Percentiles rank a stretch among this genome's conserved stretches.
phyloP scores from a whole-genome alignment of 148 eudicot species.

The Spergularia marina region DNA sequence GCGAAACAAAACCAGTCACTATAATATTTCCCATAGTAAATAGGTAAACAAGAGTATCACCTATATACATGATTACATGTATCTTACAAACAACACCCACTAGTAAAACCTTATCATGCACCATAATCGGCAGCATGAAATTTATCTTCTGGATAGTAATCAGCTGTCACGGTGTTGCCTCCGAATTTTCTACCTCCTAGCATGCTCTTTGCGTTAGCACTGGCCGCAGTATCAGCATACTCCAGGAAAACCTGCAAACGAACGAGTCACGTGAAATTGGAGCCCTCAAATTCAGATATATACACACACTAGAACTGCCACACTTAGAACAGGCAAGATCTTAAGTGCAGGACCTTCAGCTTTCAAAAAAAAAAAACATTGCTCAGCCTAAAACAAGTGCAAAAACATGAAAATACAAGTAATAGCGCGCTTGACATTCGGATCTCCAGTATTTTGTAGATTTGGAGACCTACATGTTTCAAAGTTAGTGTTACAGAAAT shows the following conservation, averaged over 20 bases:
- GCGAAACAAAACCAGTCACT: background rate
- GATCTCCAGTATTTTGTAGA: no score
- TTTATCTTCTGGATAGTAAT: constrained; percentile 72
- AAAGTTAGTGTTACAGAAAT: no score
- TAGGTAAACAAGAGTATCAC: background rate
- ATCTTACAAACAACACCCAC: constrained; percentile 8
- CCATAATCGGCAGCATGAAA: constrained; percentile 49
- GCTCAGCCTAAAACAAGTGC: no score
- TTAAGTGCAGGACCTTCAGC: no score
- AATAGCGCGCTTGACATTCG: no score
- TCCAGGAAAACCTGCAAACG: constrained; percentile 71
- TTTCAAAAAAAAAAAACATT: no score
- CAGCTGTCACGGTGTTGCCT: constrained; percentile 65
- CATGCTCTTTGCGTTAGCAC: constrained; percentile 60
- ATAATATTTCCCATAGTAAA: background rate
- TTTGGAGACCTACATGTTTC: no score
- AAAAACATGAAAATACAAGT: no score
- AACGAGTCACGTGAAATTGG: background rate
- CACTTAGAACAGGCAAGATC: no score
- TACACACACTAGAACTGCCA: background rate
- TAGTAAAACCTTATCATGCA: constrained; percentile 18
- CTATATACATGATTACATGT: constrained; percentile 20
- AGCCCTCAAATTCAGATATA: background rate
- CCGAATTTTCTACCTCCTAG: constrained; percentile 80
- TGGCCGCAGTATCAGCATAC: constrained; percentile 46